phyloP scores from a whole-genome alignment of 1,284 basidiomycete genomes.

The Vanrija sp. region DNA sequence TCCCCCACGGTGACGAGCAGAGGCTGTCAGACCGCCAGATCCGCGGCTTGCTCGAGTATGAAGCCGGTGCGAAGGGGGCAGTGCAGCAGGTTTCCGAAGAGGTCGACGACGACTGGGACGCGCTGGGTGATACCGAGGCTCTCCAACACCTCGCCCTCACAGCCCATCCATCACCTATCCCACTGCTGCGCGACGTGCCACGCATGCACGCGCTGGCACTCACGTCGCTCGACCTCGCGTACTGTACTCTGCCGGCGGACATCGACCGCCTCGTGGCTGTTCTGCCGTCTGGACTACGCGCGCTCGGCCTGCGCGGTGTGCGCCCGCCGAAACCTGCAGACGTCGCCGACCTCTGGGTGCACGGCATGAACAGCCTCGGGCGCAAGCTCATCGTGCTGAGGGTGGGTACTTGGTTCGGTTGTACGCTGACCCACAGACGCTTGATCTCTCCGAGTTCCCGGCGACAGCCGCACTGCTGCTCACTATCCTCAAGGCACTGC shows the following conservation, averaged over 20 bases:
- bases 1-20: slow-evolving; percentile 8
- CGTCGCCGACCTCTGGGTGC: slow-evolving; percentile 3
- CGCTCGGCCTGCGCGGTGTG: slow-evolving; percentile 28
- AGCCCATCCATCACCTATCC: slow-evolving; percentile 23
- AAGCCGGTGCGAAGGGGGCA: not conserved
- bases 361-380: slow-evolving; percentile 20
- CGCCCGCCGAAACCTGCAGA: slow-evolving; percentile 1
- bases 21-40: slow-evolving; percentile 23
- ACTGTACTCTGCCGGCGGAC: slow-evolving; percentile 22
- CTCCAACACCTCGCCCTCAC: slow-evolving; percentile 29
- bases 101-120: slow-evolving; percentile 15
- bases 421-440: slow-evolving; percentile 14
- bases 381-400: slow-evolving; percentile 32
- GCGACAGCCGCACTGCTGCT: not conserved
- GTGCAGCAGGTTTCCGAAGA: not conserved
- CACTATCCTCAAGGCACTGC: slow-evolving; percentile 7
- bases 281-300: slow-evolving; percentile 25
- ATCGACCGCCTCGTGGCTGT: slow-evolving; percentile 22
- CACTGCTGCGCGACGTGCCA: slow-evolving; percentile 23
- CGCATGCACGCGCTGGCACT: slow-evolving; percentile 14
- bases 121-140: slow-evolving; percentile 6
- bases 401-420: slow-evolving; percentile 14
- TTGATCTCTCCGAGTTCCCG: slow-evolving; percentile 28
- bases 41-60: slow-evolving; percentile 17
- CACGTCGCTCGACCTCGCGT: slow-evolving; percentile 35